Conservation (phyloP, 192 early-diverging fungal genomes). For the Coemansia sp. region DNA sequence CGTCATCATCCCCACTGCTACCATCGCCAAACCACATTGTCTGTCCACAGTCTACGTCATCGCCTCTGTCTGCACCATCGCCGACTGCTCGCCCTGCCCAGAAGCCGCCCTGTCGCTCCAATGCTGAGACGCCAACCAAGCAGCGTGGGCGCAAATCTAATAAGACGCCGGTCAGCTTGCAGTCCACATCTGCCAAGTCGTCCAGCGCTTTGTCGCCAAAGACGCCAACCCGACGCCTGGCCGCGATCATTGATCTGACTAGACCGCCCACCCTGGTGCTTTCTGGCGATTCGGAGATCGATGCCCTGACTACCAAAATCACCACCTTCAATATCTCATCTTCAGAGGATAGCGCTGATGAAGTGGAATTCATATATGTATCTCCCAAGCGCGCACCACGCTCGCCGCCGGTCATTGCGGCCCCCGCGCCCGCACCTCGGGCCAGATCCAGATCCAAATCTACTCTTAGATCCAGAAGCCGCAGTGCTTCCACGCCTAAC, state of each 20-base stretch:
- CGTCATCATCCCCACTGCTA: slow-evolving; percentile 17
- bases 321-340: slow-evolving; percentile 33
- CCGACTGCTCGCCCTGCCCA: too few species aligned
- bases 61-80: too few species aligned
- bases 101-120: neutral
- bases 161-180: neutral
- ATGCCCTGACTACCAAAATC: slow-evolving; percentile 10
- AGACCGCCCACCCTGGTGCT: slow-evolving; percentile 4
- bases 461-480: neutral
- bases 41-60: neutral
- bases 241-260: slow-evolving; percentile 29
- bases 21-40: neutral
- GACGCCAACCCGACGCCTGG: neutral
- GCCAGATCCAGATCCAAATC: neutral
- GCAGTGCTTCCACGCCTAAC: neutral
- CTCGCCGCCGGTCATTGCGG: neutral
- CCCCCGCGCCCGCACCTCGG: neutral
- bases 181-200: neutral
- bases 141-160: neutral
- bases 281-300: slow-evolving; percentile 10
- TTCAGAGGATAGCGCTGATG: slow-evolving; percentile 24
- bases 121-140: slow-evolving; percentile 25
- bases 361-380: slow-evolving; percentile 10
- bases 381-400: neutral
- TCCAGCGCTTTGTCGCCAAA: neutral